phyloP scores from a whole-genome alignment of 106 monocot genomes.

The Dioscorea zingiberensis region DNA sequence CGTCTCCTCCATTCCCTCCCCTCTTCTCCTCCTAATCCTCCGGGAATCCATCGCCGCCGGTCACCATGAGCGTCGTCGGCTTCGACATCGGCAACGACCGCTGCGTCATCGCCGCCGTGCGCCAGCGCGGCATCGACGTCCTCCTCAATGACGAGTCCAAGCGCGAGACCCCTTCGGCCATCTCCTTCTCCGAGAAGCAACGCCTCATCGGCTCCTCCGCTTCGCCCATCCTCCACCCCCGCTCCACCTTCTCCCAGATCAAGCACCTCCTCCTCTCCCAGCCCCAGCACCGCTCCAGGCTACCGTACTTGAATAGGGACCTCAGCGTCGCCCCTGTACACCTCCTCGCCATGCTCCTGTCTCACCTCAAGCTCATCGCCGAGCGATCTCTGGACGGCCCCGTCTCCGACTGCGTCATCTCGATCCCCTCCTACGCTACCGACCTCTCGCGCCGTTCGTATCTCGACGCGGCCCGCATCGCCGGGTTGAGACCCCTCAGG shows the following conservation, averaged over 20 bases:
- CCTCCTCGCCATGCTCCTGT: conserved; percentile 55
- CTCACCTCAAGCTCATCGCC: conserved; percentile 49
- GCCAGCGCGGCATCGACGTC: conserved; percentile 65
- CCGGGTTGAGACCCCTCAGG: conserved; percentile 63
- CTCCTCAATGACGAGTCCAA: conserved; percentile 81
- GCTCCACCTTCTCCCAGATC: conserved; percentile 45
- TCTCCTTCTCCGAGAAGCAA: conserved; percentile 65
- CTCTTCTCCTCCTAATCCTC: background rate
- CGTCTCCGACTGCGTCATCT: conserved; percentile 66
- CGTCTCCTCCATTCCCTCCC: background rate
- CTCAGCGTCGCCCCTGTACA: conserved; percentile 42
- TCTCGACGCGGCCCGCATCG: conserved; percentile 74
- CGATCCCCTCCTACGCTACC: conserved; percentile 72
- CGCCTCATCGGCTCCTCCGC: conserved; percentile 54
- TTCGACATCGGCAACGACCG: conserved; percentile 88
- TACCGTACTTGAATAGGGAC: conserved; percentile 35
- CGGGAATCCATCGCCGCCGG: background rate
- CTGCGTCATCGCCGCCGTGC: conserved; percentile 57
- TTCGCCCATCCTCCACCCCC: conserved; percentile 23
- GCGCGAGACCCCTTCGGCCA: conserved; percentile 66
- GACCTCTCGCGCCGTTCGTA: conserved; percentile 60
- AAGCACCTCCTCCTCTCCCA: conserved; percentile 62
- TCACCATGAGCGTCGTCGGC: conserved; percentile 60
- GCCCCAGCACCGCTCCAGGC: conserved; percentile 25
- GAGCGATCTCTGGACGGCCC: conserved; percentile 34